These are phyloP conservation scores for Pachyrhizus erosus DNA, from an alignment of 306 rosid genomes.

Conservation along the genomic window DNA sequence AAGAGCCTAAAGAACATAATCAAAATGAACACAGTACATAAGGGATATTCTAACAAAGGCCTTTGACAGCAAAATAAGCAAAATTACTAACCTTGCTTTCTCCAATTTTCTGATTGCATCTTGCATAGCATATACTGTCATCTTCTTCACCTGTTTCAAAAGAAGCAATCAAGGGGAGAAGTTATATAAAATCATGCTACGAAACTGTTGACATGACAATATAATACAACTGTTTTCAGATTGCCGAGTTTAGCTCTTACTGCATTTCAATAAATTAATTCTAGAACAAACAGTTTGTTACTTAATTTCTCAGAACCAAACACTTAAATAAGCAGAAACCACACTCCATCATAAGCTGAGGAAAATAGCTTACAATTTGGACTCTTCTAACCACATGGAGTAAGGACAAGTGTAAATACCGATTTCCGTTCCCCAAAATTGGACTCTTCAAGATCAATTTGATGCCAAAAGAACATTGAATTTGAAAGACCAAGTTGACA, in stretches of 20 bases:
- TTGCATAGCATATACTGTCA: slow-evolving; percentile 59
- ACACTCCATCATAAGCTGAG: neutral
- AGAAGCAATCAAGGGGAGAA: slow-evolving; percentile 9
- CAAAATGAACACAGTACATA: neutral
- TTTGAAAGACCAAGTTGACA: neutral
- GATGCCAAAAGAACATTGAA: neutral
- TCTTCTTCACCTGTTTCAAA: slow-evolving; percentile 72
- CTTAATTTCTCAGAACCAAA: neutral
- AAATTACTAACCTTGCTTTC: no score
- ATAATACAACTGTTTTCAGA: neutral
- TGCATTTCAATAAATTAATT: neutral
- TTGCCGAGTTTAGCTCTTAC: neutral
- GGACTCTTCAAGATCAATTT: neutral
- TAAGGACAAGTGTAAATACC: no score
- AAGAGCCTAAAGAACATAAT: neutral
- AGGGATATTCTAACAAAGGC: neutral
- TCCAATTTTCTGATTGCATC: slow-evolving; percentile 37
- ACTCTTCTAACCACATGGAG: no score
- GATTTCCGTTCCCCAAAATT: neutral
- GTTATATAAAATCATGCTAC: neutral
- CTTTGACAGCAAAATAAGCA: neutral
- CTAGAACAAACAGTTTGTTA: neutral
- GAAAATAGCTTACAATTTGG: no score
- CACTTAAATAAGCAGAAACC: neutral
- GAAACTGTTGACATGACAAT: neutral